Evolutionary conservation across 2,329 filamentous ascomycete genomes (phyloP).

Genomic region (Penicillium sp.): DNA sequence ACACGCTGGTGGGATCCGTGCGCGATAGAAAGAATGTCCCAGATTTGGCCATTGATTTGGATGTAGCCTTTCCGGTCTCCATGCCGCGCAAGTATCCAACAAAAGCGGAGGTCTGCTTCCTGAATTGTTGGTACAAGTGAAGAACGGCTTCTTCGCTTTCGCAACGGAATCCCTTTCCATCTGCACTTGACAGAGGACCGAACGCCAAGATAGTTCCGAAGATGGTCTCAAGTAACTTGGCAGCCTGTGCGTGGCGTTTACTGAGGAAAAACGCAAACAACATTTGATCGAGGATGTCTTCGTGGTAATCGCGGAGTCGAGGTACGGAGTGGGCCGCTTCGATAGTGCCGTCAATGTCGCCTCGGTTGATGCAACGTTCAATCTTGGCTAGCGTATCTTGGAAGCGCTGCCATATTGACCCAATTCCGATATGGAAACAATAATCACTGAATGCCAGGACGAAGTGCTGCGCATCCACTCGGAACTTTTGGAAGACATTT

Average conservation of each 20-base stretch:
- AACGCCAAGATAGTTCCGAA: slow-evolving; percentile 73
- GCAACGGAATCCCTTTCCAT: slow-evolving; percentile 43
- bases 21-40: slow-evolving; percentile 30
- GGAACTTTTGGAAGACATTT: slow-evolving; percentile 61
- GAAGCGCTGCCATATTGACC: slow-evolving; percentile 71
- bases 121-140: slow-evolving; percentile 65
- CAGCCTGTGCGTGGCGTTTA: slow-evolving; percentile 71
- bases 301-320: slow-evolving; percentile 68
- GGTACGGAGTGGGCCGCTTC: slow-evolving; percentile 63
- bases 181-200: slow-evolving; percentile 46
- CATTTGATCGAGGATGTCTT: slow-evolving; percentile 72
- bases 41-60: slow-evolving; percentile 31
- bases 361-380: slow-evolving; percentile 56
- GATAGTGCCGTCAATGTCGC: slow-evolving; percentile 49
- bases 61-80: slow-evolving; percentile 64
- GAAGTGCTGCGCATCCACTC: slow-evolving; percentile 78
- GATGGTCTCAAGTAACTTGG: slow-evolving; percentile 74
- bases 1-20: slow-evolving; percentile 56
- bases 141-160: slow-evolving; percentile 42
- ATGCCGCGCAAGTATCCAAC: slow-evolving; percentile 67
- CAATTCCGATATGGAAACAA: slow-evolving; percentile 77
- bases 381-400: slow-evolving; percentile 65
- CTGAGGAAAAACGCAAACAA: slow-evolving; percentile 72
- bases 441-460: slow-evolving; percentile 72
- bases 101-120: slow-evolving; percentile 72